phyloP scores from a whole-genome alignment of 2,329 filamentous ascomycete species.

The Knoxdaviesia capensis region DNA sequence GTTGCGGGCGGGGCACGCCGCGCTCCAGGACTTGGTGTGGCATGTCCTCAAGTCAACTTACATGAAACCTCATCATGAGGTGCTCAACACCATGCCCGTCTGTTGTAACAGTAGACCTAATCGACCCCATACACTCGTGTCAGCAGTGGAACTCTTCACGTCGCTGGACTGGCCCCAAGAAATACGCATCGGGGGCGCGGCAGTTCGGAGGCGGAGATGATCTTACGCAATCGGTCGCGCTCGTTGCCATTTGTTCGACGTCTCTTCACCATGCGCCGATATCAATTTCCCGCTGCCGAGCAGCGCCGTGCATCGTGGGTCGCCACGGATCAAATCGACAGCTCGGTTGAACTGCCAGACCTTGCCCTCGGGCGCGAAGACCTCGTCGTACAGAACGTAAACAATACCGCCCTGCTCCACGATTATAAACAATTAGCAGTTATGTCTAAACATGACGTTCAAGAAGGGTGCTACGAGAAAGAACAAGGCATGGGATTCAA shows the following conservation, averaged over 20 bases:
- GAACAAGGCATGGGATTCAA: neutral
- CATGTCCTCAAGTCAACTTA: conserved; percentile 18
- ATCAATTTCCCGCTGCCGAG: conserved; percentile 62
- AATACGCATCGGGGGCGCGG: too few species aligned
- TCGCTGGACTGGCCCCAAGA: too few species aligned
- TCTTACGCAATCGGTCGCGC: conserved; percentile 38
- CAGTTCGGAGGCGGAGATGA: too few species aligned
- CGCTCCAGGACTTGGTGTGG: neutral
- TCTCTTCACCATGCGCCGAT: conserved; percentile 61
- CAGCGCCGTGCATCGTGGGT: conserved; percentile 48
- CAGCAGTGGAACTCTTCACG: too few species aligned
- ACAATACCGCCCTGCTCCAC: conserved; percentile 45
- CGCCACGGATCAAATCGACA: conserved; percentile 56
- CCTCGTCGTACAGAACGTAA: conserved; percentile 62
- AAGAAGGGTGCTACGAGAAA: neutral
- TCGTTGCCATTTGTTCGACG: conserved; percentile 61
- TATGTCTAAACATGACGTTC: conserved; percentile 2
- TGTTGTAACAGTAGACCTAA: conserved; percentile 4
- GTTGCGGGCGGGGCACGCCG: too few species aligned
- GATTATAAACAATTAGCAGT: neutral
- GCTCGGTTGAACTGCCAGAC: conserved; percentile 77
- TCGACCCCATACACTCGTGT: neutral
- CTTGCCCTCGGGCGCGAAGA: conserved; percentile 70
- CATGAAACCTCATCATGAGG: conserved; percentile 68
- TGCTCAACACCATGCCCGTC: conserved; percentile 28